phyloP scores from a whole-genome alignment of 345 rosid species.

The Salix brachista region DNA sequence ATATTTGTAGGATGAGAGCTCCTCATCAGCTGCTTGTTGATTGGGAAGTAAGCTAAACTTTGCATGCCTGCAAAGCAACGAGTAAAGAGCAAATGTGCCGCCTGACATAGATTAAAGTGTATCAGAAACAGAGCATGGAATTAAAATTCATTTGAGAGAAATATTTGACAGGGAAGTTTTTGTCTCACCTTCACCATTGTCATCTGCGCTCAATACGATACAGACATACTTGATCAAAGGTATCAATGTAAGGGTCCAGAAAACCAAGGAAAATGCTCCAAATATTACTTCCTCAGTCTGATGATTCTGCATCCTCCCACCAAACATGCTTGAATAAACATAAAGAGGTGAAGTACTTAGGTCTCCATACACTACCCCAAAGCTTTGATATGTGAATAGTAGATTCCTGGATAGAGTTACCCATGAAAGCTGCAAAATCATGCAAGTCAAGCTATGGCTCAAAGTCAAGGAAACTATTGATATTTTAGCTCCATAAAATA shows the following conservation, averaged over 20 bases:
- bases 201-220: conserved; percentile 66
- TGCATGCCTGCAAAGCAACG: conserved; percentile 82
- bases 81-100: conserved; percentile 88
- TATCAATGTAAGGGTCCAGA: conserved; percentile 79
- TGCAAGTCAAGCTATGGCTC: conserved; percentile 4
- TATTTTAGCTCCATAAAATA: neutral
- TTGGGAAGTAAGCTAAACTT: conserved; percentile 86
- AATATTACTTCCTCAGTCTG: conserved; percentile 57
- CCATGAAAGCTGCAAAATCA: conserved; percentile 66
- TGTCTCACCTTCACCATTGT: conserved; percentile 73
- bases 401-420: conserved; percentile 54
- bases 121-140: conserved; percentile 11
- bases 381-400: conserved; percentile 81
- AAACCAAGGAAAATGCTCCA: conserved; percentile 84
- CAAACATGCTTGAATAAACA: conserved; percentile 56
- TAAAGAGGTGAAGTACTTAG: conserved; percentile 90
- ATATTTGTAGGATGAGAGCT: conserved; percentile 76
- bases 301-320: conserved; percentile 50
- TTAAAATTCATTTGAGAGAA: neutral
- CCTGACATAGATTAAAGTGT: conserved; percentile 43
- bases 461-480: neutral
- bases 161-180: neutral
- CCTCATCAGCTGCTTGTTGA: conserved; percentile 97
- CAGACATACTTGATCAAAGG: conserved; percentile 72
- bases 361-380: conserved; percentile 85